Conservation (phyloP, 2,329 filamentous ascomycete species). For the Alternaria ventricosa region DNA sequence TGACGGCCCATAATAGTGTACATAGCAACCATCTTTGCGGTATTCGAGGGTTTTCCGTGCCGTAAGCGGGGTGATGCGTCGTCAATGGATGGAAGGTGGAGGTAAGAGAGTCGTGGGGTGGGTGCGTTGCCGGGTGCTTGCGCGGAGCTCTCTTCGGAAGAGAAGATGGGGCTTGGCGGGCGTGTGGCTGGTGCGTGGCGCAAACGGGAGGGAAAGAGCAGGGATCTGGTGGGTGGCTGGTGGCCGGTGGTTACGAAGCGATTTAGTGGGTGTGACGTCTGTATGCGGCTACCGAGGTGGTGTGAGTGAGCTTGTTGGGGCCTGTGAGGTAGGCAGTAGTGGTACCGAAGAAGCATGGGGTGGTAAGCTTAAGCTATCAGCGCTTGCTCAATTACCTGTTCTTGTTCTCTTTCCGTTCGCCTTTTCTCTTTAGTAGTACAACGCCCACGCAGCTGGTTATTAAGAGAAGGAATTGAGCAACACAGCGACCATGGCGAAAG, state of each 20-base stretch:
- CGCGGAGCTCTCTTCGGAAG: constrained; percentile 28
- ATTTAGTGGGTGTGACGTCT: constrained; percentile 13
- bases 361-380: not conserved
- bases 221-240: not conserved
- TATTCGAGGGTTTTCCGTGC: constrained; percentile 22
- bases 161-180: constrained; percentile 20
- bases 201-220: not conserved
- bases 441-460: not conserved
- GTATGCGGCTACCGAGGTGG: not conserved
- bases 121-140: constrained; percentile 19
- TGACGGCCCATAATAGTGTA: constrained; percentile 60
- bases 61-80: constrained; percentile 24
- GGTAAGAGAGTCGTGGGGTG: constrained; percentile 7
- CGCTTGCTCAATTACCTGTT: not conserved
- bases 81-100: constrained; percentile 41
- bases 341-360: not conserved
- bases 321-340: constrained; percentile 1
- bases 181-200: not conserved
- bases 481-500: constrained; percentile 45
- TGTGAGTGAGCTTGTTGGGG: not conserved
- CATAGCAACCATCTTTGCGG: constrained; percentile 58
- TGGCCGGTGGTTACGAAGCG: not conserved
- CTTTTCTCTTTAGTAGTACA: not conserved
- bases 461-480: not conserved
- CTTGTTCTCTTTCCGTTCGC: not conserved